Percentiles rank a stretch among this genome's conserved stretches.
Conservation (phyloP, 2,329 filamentous ascomycete species). For the Stromatinia cepivora region DNA sequence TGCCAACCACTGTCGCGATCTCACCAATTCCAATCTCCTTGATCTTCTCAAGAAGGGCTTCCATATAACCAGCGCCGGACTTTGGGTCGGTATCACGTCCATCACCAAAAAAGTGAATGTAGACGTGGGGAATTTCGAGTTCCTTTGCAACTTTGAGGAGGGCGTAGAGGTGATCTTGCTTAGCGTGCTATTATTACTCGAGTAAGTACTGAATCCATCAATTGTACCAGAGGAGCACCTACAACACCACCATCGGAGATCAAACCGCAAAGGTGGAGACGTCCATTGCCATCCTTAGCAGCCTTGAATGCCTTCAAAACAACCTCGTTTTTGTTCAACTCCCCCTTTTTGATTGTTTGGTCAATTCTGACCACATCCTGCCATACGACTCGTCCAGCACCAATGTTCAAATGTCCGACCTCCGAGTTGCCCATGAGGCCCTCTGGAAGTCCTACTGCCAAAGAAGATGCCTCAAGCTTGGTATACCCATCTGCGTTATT, state of each 20-base stretch:
- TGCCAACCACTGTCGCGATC: constrained; percentile 88
- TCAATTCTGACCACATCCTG: constrained; percentile 98
- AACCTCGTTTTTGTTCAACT: constrained; percentile 42
- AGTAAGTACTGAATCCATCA: constrained; percentile 26
- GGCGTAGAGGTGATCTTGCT: constrained; percentile 89
- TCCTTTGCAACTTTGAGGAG: constrained; percentile 89
- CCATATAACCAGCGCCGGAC: constrained; percentile 83
- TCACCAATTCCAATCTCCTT: constrained; percentile 85
- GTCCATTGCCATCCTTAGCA: constrained; percentile 84
- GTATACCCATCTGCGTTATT: constrained; percentile 81
- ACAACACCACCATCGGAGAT: constrained; percentile 93
- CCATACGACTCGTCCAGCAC: constrained; percentile 96
- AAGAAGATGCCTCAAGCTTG: constrained; percentile 91
- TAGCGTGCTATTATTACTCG: constrained; percentile 64
- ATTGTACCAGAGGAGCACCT: constrained; percentile 40
- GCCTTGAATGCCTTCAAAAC: constrained; percentile 64
- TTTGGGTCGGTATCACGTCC: constrained; percentile 98
- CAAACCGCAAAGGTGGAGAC: constrained; percentile 88
- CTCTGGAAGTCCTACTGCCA: constrained; percentile 93
- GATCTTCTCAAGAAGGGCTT: constrained; percentile 76
- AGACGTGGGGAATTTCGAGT: constrained; percentile 83
- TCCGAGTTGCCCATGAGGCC: constrained; percentile 99
- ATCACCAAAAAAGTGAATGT: constrained; percentile 98
- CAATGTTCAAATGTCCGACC: constrained; percentile 98
- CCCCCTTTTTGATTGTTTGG: constrained; percentile 67